Evolutionary conservation across 139 green algal genomes (phyloP).

Genomic region (Astrephomene gubernaculifera): DNA sequence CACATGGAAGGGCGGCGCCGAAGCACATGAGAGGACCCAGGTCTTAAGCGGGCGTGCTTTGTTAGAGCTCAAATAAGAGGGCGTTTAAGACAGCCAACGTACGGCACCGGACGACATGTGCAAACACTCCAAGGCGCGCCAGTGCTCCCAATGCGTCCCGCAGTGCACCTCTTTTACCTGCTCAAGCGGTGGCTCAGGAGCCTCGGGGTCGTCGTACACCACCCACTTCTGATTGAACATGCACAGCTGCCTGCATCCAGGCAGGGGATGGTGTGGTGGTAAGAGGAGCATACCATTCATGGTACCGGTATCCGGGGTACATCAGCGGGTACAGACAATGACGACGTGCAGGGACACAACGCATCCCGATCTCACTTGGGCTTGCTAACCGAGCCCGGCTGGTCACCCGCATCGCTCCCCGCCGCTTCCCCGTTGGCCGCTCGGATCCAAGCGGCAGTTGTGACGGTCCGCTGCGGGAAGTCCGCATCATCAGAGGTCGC

Average conservation of each 20-base stretch:
- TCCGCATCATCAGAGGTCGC: background rate
- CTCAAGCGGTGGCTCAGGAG: background rate
- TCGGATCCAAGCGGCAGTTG: background rate
- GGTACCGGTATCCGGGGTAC: background rate
- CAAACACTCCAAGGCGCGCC: background rate
- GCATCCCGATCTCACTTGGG: background rate
- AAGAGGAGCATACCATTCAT: background rate
- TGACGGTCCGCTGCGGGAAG: slow-evolving; percentile 25
- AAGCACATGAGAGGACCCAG: background rate
- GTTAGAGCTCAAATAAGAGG: background rate
- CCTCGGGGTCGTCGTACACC: background rate
- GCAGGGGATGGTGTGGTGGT: background rate
- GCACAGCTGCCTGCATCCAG: slow-evolving; percentile 16
- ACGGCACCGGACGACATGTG: background rate
- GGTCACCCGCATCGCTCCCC: background rate
- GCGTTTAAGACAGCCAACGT: background rate
- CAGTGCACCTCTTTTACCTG: background rate
- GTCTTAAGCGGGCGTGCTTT: background rate
- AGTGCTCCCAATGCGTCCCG: background rate
- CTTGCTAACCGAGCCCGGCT: no score
- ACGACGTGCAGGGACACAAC: background rate
- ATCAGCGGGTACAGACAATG: background rate
- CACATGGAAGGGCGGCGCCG: background rate
- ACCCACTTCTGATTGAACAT: background rate
- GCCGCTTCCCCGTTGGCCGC: background rate